A percentile compares a stretch with the other conserved stretches of the same genome.
Conservation (phyloP, 192 early-diverging fungal genomes). For the Linnemannia zychae region DNA sequence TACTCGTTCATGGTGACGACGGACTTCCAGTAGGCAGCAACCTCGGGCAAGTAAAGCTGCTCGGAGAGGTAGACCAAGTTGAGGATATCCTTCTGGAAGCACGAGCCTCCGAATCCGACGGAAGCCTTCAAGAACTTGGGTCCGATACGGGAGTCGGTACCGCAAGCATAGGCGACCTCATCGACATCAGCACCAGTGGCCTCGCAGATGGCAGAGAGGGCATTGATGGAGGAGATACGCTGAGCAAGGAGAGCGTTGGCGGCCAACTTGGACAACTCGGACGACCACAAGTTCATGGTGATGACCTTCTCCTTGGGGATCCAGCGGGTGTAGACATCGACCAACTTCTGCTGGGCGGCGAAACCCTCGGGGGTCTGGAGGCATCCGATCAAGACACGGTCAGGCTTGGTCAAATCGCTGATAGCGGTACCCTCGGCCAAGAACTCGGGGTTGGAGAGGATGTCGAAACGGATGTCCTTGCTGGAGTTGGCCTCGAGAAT, state of each 20-base stretch:
- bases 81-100: constrained; percentile 93
- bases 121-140: constrained; percentile 87
- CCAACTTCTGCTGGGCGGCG: constrained; percentile 79
- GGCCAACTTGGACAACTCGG: constrained; percentile 90
- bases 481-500: constrained; percentile 84
- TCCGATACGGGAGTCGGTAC: constrained; percentile 86
- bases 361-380: constrained; percentile 75
- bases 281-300: constrained; percentile 90
- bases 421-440: constrained; percentile 93
- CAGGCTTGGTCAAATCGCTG: constrained; percentile 82
- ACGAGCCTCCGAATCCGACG: constrained; percentile 92
- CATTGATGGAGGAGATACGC: constrained; percentile 91
- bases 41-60: constrained; percentile 84
- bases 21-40: constrained; percentile 91
- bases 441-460: constrained; percentile 95
- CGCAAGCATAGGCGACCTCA: constrained; percentile 89
- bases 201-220: constrained; percentile 89
- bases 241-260: constrained; percentile 93
- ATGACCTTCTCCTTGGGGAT: constrained; percentile 84
- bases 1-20: constrained; percentile 92
- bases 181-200: constrained; percentile 89
- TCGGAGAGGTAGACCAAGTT: constrained; percentile 88
- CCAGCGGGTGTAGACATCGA: constrained; percentile 85
- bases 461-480: constrained; percentile 77
- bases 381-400: constrained; percentile 91